A percentile compares a stretch with the other conserved stretches of the same genome.
Evolutionary conservation across 106 monocot genomes (phyloP).

Genomic region (Dioscorea alata): DNA sequence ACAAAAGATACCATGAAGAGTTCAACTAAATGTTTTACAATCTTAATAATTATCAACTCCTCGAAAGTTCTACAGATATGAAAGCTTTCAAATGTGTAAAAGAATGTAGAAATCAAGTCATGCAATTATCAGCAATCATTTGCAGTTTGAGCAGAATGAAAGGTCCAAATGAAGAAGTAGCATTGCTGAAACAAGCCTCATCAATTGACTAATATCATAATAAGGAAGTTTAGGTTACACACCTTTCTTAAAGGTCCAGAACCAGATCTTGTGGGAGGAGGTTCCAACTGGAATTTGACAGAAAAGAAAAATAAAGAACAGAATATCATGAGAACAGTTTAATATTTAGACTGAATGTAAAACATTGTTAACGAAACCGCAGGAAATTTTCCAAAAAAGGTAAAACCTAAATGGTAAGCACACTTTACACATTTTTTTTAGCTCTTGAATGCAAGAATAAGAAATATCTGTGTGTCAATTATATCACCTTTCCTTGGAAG

Average conservation of each 20-base stretch:
- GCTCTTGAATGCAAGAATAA: neutral
- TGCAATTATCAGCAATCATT: neutral
- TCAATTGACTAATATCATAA: neutral
- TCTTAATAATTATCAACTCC: neutral
- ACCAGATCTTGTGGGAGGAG: slow-evolving; percentile 49
- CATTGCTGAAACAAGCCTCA: neutral
- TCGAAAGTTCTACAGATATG: neutral
- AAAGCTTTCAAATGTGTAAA: no score
- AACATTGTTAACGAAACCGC: neutral
- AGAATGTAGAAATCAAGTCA: no score
- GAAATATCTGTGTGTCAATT: neutral
- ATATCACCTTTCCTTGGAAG: no score
- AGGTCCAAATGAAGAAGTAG: neutral
- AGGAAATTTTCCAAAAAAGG: neutral
- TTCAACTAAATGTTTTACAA: no score
- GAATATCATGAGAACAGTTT: neutral
- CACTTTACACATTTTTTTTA: neutral
- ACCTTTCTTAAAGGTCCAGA: slow-evolving; percentile 78
- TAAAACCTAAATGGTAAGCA: neutral
- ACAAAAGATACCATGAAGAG: no score
- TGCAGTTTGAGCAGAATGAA: neutral
- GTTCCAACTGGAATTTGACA: slow-evolving; percentile 34
- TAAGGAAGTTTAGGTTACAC: neutral
- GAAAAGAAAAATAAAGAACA: neutral
- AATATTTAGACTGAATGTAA: neutral